Base-by-base conservation (phyloP, 2,329 filamentous ascomycete genomes). In the Beauveria sp. region DNA sequence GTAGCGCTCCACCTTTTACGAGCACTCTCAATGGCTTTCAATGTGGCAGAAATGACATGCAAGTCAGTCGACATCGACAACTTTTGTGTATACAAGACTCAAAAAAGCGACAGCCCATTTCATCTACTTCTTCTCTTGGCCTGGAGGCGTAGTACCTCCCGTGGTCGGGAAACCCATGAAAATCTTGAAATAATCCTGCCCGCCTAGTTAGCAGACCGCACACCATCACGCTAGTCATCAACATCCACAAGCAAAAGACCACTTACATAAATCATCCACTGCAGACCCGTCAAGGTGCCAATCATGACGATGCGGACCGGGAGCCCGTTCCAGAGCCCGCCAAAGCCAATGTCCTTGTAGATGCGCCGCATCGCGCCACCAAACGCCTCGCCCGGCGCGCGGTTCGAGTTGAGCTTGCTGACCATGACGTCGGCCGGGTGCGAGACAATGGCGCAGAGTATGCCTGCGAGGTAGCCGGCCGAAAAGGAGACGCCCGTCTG, bases 261-360 rank as follows among this genome's bases (percentile, higher is more conserved):
- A 75, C 81, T 80, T 69, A 84, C 88, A 77, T 93, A 95, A 73
- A 93, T 95, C 88, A 96, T 91, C 91, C 91, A 96, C 79, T 96
- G 92, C 64, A 96, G 78, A 63, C 90, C 91, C 22, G 90, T 96
- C 70, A 89, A 74, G 31, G 86, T 89, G 67, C 88, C 90, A 66
- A 96, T 91, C 92, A 96, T 96, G 70, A 96, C 86, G 70, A 96
- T 96, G 63, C 83, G 73, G 55, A 96, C 89, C 0, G 90, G 88
- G 50, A 97, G 77, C 9, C 93, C 93, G 70, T 96, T 96, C 93
- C 93, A 96, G 31, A 97, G 82, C n/a, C 93, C 93, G 18, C 68
- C 69, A 75, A 96, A 96, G 38, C 92, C 92, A 70, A 96, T 95
- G 43, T 96, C 89, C 69, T 82, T 84, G 78, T 96, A 96, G 69